Percentiles rank a stretch among this genome's conserved stretches.
Conservation (phyloP, 1,284 basidiomycete species). For the Malassezia sp. region DNA sequence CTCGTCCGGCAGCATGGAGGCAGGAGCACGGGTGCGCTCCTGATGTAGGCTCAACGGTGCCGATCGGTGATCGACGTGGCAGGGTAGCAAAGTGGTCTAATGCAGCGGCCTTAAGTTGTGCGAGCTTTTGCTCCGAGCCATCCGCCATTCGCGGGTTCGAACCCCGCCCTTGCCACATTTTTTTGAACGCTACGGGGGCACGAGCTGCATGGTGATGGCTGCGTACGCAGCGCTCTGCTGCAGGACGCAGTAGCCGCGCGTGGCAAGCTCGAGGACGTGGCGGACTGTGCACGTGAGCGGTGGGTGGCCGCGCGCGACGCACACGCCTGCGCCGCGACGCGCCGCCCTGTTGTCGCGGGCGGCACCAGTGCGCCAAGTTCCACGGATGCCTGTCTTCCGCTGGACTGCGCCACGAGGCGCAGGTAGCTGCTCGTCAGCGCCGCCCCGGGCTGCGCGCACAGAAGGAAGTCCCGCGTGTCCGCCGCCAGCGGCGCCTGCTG, state of each 20-base stretch:
- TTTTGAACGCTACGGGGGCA: too few species aligned
- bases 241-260: not conserved
- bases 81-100: conserved; percentile 23
- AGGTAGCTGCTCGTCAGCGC: conserved; percentile 4
- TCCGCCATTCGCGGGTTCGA: conserved; percentile 22
- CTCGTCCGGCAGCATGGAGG: conserved; percentile 8
- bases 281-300: conserved; percentile 3
- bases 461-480: conserved; percentile 10
- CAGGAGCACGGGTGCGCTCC: not conserved
- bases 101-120: conserved; percentile 19
- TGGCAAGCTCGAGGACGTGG: conserved; percentile 8
- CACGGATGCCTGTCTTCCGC: not conserved
- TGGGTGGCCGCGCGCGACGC: not conserved
- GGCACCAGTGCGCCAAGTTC: not conserved
- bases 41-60: not conserved
- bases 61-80: conserved; percentile 10
- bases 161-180: conserved; percentile 19
- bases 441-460: conserved; percentile 1
- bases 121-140: conserved; percentile 3
- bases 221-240: not conserved
- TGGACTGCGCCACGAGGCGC: conserved; percentile 1
- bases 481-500: too few species aligned
- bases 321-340: conserved; percentile 9
- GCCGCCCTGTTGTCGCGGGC: not conserved
- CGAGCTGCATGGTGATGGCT: not conserved